phyloP scores from a whole-genome alignment of 371 early-diverging fungal genomes.

The Saksenaea oblongispora region DNA sequence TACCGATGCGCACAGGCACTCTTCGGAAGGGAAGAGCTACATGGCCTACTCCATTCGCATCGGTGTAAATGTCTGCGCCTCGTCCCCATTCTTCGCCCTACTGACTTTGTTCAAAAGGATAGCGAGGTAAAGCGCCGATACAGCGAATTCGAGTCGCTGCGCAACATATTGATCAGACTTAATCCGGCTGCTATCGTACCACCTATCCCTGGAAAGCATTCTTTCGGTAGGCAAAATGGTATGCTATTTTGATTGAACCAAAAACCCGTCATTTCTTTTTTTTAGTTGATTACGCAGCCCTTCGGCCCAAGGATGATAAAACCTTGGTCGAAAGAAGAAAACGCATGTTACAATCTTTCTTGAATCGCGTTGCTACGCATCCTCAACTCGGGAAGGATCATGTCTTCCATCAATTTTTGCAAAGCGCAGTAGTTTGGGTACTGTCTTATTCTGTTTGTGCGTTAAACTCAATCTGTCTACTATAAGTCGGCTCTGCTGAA shows the following conservation, averaged over 20 bases:
- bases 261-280: slow-evolving; percentile 13
- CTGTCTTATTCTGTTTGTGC: background rate
- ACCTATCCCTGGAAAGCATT: slow-evolving; percentile 92
- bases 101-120: slow-evolving; percentile 33
- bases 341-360: slow-evolving; percentile 82
- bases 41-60: slow-evolving; percentile 60
- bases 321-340: slow-evolving; percentile 81
- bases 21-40: slow-evolving; percentile 40
- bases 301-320: slow-evolving; percentile 76
- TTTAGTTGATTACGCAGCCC: slow-evolving; percentile 72
- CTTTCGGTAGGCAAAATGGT: slow-evolving; percentile 53
- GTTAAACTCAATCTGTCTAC: background rate
- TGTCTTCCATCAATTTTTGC: slow-evolving; percentile 83
- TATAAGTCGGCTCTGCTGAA: slow-evolving; percentile 65
- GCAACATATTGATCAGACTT: slow-evolving; percentile 64
- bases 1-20: slow-evolving; percentile 45
- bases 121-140: slow-evolving; percentile 76
- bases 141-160: slow-evolving; percentile 90
- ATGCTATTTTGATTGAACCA: background rate
- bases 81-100: background rate
- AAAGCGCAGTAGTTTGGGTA: slow-evolving; percentile 60
- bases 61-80: slow-evolving; percentile 39
- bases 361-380: slow-evolving; percentile 79
- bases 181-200: slow-evolving; percentile 86
- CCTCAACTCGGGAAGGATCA: slow-evolving; percentile 78